Percentiles rank a stretch among this genome's conserved stretches.
phyloP scores from a whole-genome alignment of 352 stramenopile genomes.

The Phytophthora macrochlamydospora region DNA sequence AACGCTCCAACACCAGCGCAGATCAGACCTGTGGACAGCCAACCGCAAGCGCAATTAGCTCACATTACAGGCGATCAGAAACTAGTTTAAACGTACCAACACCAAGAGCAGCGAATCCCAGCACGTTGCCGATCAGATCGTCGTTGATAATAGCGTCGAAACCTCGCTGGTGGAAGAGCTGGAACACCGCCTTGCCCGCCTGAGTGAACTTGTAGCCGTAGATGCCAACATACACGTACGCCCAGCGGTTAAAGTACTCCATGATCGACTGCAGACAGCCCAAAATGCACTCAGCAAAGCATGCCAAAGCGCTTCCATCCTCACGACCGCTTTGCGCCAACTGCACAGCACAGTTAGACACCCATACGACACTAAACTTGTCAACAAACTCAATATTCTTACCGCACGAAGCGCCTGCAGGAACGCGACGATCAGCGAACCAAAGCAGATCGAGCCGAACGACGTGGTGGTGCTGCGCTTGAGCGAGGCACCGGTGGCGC shows the following conservation, averaged over 20 bases:
- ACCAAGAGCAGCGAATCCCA: constrained; percentile 90
- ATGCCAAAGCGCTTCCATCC: constrained; percentile 73
- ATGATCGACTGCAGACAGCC: constrained; percentile 86
- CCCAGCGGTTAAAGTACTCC: constrained; percentile 94
- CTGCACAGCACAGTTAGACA: constrained; percentile 18
- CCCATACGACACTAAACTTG: background rate
- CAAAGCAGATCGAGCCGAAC: constrained; percentile 96
- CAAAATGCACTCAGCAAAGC: constrained; percentile 86
- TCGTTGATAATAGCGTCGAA: constrained; percentile 97
- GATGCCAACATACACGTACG: constrained; percentile 95
- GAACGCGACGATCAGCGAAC: constrained; percentile 93
- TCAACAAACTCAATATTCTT: constrained; percentile 10
- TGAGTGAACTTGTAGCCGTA: constrained; percentile 95
- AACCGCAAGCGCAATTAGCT: background rate
- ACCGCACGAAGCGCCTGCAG: constrained; percentile 88
- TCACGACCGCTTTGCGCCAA: constrained; percentile 74
- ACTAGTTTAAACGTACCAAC: constrained; percentile 55
- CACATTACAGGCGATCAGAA: too few species aligned
- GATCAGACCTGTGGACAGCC: constrained; percentile 54
- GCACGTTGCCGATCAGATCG: constrained; percentile 92
- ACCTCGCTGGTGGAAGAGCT: constrained; percentile 93
- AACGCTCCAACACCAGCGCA: constrained; percentile 64
- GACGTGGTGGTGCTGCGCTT: constrained; percentile 89
- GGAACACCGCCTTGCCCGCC: constrained; percentile 91
- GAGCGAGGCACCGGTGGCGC: constrained; percentile 86